Evolutionary conservation across 768 basidiomycete genomes (phyloP).

Genomic region (Naganishia vaughanmartiniae): DNA sequence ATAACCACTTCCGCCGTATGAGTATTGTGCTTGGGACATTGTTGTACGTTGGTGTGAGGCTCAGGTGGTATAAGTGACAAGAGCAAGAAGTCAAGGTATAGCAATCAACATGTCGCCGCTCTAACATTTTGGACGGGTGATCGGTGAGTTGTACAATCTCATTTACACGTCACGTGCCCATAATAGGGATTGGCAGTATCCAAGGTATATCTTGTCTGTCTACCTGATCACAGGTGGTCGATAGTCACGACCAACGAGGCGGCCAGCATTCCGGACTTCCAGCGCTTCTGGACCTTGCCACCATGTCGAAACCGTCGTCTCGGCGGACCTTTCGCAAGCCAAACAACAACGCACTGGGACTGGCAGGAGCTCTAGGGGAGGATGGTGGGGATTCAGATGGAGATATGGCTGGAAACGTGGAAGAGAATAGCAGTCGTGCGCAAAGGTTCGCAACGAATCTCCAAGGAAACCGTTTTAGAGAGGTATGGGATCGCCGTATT

Average conservation of each 20-base stretch:
- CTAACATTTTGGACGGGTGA: conserved; percentile 12
- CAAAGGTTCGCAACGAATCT: conserved; percentile 53
- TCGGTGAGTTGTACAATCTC: neutral
- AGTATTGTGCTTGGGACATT: conserved; percentile 17
- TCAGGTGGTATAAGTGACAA: neutral
- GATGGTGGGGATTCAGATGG: conserved; percentile 20
- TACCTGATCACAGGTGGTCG: too few species aligned
- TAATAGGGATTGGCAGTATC: neutral
- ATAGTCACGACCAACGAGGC: too few species aligned
- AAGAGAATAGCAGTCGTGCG: conserved; percentile 36
- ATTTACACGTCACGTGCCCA: conserved; percentile 20
- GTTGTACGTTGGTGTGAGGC: neutral
- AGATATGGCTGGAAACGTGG: conserved; percentile 13
- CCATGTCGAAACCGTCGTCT: conserved; percentile 14
- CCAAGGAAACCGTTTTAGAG: conserved; percentile 53
- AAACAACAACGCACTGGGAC: conserved; percentile 14
- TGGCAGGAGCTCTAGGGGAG: conserved; percentile 27
- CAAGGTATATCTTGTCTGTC: too few species aligned
- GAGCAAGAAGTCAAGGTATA: neutral
- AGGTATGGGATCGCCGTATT: conserved; percentile 41
- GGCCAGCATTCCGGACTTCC: neutral
- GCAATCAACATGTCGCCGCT: neutral
- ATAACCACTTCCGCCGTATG: conserved; percentile 7
- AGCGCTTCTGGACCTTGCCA: neutral
- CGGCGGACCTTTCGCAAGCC: conserved; percentile 11